Evolutionary conservation across 2,329 filamentous ascomycete genomes (phyloP), one percentile per base, ranked within the genome.

Genomic region (Aspergillus tubingensis): DNA sequence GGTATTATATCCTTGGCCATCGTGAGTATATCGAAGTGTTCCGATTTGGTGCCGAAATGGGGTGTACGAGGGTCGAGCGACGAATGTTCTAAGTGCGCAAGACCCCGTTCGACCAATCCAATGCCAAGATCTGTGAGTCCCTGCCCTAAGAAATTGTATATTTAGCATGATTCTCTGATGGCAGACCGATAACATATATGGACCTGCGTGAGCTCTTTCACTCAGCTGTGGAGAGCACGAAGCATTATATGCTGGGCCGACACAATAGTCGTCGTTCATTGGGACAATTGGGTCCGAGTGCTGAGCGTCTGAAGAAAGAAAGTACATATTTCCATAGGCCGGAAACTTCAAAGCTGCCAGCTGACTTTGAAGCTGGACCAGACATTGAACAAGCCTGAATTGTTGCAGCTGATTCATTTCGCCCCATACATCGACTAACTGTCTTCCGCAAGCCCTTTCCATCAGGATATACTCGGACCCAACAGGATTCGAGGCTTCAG

Each of bases 391-490:
- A n/a, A 78, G 52, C 41, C 58, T 32, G 15, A 70, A 67, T 43
- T 67, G 60, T 2, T 71, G 60, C 10, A 57, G 23, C n/a, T 65
- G 48, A 36, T 59, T 58, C 69, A 77, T 69, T 3, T 64, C 56
- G 6, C 58, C 65, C 74, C 73, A 78, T n/a, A 63, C 64, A 1
- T 66, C 65, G 52, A 67, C 66, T 8, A 78, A 60, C 47, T 71
- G 68, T 27, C 41, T 57, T 1, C 73, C 73, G 8, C 39, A 5
- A n/a, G 66, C 67, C 44, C 71, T 74, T 54, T 76, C 72, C 71
- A 76, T 74, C 7, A 77, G 59, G 23, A 76, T 76, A 50, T 74
- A 76, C 62, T 77, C 74, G 1, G 65, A 63, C 5, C 73, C 70
- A 10, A 76, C 64, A 15, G 70, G 67, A 25, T 74, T 75, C 8